Base-by-base conservation (phyloP, 257 asterid species). In the Lithospermum erythrorhizon region DNA sequence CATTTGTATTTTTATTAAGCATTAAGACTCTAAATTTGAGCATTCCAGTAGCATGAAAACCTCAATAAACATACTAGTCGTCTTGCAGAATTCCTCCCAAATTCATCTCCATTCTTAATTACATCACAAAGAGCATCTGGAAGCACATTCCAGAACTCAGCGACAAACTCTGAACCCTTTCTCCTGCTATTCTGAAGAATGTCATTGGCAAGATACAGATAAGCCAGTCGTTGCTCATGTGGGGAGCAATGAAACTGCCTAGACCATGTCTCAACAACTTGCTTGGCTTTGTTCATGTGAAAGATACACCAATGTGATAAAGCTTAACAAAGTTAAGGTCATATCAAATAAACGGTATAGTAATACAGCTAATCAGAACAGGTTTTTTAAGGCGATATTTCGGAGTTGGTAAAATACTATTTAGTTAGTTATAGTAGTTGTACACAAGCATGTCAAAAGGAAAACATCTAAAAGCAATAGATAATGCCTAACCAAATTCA, bases 231-330 rank as follows among this genome's bases (percentile, higher is more conserved):
- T 77, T 84, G 99, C 62, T 93, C 97, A 23, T 80, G 87, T 18
- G 97, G 96, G 59, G 97, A 77, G 64, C 83, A 80, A 70, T 86
- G 90, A 61, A 84, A 93, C 69, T 89, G 96, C 61, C 82, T 82
- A 61, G 63, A 89, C 99, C 99, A 93, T 56, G 96, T 89, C 77
- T 93, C 99, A 37, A 93, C 99, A 60, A 93, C 99, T 80, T 86
- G 97, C 70, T 76, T 89, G 6, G 99, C 99, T 75, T 93, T 89
- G 80, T 84, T 80, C 97, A 93, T 93, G 76, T 93, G 99, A 77
- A 93, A 93, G 73, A 93, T 93, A 81, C 99, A 89, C 99, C 99
- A 93, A 75, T 89, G 97, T 23, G 99, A 89, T 64, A 93, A 81
- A 73, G 99, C 99, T 93, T 52, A 67, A 78, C 70, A 57, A 45